Evolutionary conservation across 2,329 filamentous ascomycete species (phyloP).

Genomic region (Lasiodiplodia sp.): DNA sequence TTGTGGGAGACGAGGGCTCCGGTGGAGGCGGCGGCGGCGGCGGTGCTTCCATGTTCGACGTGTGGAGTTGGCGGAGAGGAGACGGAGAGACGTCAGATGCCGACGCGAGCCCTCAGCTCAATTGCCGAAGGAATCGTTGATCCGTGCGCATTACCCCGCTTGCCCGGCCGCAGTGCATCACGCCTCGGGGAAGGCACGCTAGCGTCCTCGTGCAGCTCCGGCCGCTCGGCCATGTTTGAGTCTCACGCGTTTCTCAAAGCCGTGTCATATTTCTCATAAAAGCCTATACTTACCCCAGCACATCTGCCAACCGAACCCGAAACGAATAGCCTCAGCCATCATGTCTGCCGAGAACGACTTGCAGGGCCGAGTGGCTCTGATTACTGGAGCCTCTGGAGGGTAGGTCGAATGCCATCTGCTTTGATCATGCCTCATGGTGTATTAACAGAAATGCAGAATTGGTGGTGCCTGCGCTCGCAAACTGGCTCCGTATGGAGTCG

Average conservation of each 20-base stretch:
- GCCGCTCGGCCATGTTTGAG: neutral
- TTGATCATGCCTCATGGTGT: neutral
- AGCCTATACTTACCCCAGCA: neutral
- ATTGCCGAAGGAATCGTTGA: conserved; percentile 25
- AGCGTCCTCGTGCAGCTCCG: neutral
- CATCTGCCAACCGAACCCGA: neutral
- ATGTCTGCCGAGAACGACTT: conserved; percentile 47
- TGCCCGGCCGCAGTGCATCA: conserved; percentile 18
- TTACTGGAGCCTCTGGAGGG: conserved; percentile 69
- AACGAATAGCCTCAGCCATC: neutral
- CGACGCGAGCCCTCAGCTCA: conserved; percentile 20
- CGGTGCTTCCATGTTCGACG: conserved; percentile 27
- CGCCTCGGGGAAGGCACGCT: neutral
- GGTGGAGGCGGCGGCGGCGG: conserved; percentile 26
- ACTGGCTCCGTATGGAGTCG: conserved; percentile 60
- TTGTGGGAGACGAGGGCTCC: conserved; percentile 22
- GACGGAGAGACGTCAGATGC: conserved; percentile 19
- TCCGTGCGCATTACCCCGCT: conserved; percentile 24
- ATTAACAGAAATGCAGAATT: conserved; percentile 54
- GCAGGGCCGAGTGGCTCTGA: conserved; percentile 62
- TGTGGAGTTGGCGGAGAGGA: conserved; percentile 22
- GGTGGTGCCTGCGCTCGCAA: conserved; percentile 65
- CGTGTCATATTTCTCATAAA: conserved; percentile 3
- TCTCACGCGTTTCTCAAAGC: neutral
- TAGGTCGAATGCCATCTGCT: conserved; percentile 41